Conservation (phyloP, 2,329 filamentous ascomycete species). For the Monilinia laxa region DNA sequence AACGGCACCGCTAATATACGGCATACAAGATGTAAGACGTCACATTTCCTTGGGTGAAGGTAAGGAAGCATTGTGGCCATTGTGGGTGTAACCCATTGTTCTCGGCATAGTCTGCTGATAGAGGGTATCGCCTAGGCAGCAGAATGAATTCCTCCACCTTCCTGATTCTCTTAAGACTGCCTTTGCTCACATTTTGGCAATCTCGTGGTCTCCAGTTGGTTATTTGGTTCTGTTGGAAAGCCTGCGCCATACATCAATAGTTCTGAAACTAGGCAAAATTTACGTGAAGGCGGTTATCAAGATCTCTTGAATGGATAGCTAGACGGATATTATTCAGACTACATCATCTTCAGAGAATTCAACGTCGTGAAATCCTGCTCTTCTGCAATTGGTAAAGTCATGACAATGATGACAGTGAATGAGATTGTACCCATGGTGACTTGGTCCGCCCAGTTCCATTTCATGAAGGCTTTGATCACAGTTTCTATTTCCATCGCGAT, state of each 20-base stretch:
- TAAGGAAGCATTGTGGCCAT: slow-evolving; percentile 4
- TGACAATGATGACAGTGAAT: neutral
- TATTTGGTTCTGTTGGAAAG: slow-evolving; percentile 3
- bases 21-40: slow-evolving; percentile 22
- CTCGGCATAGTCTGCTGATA: slow-evolving; percentile 21
- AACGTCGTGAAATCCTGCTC: neutral
- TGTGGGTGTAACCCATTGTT: neutral
- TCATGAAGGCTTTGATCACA: neutral
- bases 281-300: slow-evolving; percentile 16
- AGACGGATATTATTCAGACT: slow-evolving; percentile 12
- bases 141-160: slow-evolving; percentile 18
- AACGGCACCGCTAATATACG: slow-evolving; percentile 15
- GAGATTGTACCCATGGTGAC: neutral
- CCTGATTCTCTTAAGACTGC: slow-evolving; percentile 11
- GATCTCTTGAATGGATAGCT: slow-evolving; percentile 4
- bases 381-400: neutral
- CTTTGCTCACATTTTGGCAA: neutral
- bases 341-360: neutral
- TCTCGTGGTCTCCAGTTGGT: slow-evolving; percentile 3
- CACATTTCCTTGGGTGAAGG: slow-evolving; percentile 11
- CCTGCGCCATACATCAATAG: neutral
- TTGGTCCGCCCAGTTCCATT: neutral
- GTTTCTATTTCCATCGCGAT: neutral
- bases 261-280: slow-evolving; percentile 6
- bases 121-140: slow-evolving; percentile 2